Evolutionary conservation across 2,329 filamentous ascomycete genomes (phyloP).

Genomic region (Beauveria brongniartii): DNA sequence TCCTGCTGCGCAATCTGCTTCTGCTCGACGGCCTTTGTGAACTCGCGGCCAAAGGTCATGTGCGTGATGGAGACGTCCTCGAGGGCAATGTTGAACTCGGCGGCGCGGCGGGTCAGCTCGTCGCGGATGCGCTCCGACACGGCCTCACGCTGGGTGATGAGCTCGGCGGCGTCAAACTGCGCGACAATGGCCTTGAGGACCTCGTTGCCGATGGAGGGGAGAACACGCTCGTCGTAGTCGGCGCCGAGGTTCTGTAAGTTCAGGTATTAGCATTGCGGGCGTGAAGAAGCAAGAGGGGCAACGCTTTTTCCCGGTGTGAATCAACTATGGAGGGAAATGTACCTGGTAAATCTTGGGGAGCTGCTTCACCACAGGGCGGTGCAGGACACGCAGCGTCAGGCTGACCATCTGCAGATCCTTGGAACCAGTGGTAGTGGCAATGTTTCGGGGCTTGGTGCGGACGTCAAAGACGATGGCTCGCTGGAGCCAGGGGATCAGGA

Average conservation of each 20-base stretch:
- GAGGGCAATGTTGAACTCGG: conserved; percentile 97
- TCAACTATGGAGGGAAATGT: conserved; percentile 13
- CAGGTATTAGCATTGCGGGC: conserved; percentile 8
- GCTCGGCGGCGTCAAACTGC: conserved; percentile 96
- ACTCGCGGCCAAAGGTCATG: conserved; percentile 99
- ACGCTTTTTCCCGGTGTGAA: too few relatives aligned
- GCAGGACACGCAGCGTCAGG: conserved; percentile 89
- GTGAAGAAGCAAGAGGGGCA: background rate
- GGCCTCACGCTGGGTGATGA: conserved; percentile 97
- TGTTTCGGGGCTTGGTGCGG: conserved; percentile 93
- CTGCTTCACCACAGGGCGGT: conserved; percentile 85
- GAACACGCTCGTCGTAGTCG: conserved; percentile 97
- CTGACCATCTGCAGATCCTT: conserved; percentile 99
- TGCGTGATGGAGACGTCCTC: conserved; percentile 99
- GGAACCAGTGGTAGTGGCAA: conserved; percentile 92
- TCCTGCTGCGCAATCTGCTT: conserved; percentile 99
- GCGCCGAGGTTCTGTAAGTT: conserved; percentile 73
- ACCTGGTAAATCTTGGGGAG: conserved; percentile 99
- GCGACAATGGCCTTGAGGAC: conserved; percentile 97
- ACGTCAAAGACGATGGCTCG: conserved; percentile 94
- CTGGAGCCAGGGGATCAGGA: conserved; percentile 93
- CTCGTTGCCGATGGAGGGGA: conserved; percentile 98
- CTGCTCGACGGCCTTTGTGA: conserved; percentile 97
- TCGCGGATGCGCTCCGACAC: conserved; percentile 89
- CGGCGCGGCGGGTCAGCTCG: conserved; percentile 84